Evolutionary conservation across 1,284 basidiomycete species (phyloP), one percentile per base, ranked within the genome.

Genomic region (Polyporus tsugae): DNA sequence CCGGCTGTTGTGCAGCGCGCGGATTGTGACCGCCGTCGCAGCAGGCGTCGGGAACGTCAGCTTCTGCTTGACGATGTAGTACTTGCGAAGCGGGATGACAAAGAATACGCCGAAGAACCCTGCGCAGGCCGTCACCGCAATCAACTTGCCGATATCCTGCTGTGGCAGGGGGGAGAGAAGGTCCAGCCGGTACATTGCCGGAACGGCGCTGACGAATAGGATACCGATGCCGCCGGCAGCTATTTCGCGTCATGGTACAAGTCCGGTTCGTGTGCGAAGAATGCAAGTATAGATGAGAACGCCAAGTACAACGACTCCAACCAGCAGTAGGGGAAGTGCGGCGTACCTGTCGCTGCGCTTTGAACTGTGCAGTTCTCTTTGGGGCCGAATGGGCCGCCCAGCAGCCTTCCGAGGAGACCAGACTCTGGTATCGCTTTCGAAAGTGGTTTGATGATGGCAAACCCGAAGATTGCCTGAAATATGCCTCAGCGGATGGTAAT

Each of bases 81-180:
- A 90, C 74, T 86, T 87, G 68, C 88, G 84, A 38, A 90, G 80
- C 0, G 89, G 89, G 67, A 90, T 87, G 70, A 89, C 88, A 78
- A 91, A 91, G 79, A 90, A 89, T 13, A 89, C 84, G 57, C 89
- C 89, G 73, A 89, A 91, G 81, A 89, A 92, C 35, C 86, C 88
- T 63, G 86, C 84, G 72, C 84, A 85, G 41, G 83, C 78, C 9
- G 86, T 87, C 66, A 91, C 82, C 10, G 87, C 86, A 71, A 91
- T 86, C 15, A 90, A 80, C 59, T 82, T 84, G 10, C 86, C 87
- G 59, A 87, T 79, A 68, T 91, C 89, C 41, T 85, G 72, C 65
- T 82, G 70, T 13, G 85, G 87, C 13, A 80, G 72, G 0, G 78
- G 74, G 15, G 83, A 84, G 41, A 89, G 76, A 17, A 90, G 82